These are phyloP conservation scores for Metschnikowia corniflorae DNA, from an alignment of 805 yeast genomes.

Conservation along the genomic window DNA sequence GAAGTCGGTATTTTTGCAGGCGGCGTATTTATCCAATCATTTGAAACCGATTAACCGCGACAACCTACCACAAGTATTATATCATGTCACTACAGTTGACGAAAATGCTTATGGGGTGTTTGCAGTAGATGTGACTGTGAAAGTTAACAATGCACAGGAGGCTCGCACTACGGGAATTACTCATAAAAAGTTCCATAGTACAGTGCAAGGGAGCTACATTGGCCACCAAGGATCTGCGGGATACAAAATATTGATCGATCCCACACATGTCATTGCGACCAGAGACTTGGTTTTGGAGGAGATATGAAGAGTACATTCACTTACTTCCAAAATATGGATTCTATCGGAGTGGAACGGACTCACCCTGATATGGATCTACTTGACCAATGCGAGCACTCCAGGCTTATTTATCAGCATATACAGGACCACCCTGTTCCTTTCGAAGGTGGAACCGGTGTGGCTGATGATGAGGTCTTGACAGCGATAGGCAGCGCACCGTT, in stretches of 20 bases:
- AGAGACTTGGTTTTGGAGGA: neutral
- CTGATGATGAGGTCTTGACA: neutral
- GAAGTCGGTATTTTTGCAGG: neutral
- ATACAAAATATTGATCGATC: neutral
- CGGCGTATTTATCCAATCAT: neutral
- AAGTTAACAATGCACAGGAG: neutral
- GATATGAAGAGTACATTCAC: neutral
- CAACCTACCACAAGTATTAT: neutral
- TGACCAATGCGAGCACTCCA: neutral
- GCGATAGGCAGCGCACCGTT: neutral
- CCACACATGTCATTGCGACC: neutral
- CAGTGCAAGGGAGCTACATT: neutral
- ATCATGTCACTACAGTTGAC: neutral
- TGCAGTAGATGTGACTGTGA: neutral
- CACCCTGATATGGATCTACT: neutral
- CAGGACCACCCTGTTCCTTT: too few species aligned
- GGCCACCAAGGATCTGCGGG: conserved; percentile 1
- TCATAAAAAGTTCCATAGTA: neutral
- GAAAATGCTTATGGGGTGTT: neutral
- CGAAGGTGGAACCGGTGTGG: neutral
- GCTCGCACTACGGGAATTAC: neutral
- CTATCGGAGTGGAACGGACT: neutral
- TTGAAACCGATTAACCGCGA: neutral
- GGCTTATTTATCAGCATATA: neutral
- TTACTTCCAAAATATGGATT: neutral